Conservation (phyloP, 148 eudicot genomes). For the Amaranthus cruentus region DNA sequence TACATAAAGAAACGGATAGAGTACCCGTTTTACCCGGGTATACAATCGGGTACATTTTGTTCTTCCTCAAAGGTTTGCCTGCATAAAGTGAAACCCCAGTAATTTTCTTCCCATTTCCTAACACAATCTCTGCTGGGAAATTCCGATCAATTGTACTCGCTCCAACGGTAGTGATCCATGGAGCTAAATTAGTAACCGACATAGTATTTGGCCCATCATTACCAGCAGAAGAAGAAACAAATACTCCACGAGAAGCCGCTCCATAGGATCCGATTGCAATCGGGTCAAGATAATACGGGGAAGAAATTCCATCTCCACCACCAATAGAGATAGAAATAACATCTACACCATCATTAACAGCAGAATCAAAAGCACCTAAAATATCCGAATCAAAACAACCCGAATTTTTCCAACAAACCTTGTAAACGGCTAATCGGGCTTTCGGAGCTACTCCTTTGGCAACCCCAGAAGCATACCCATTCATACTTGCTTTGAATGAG, state of each 20-base stretch:
- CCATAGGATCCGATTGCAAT: conserved; percentile 94
- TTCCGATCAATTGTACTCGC: conserved; percentile 88
- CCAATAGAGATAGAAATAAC: conserved; percentile 90
- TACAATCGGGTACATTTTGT: conserved; percentile 53
- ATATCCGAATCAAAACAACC: conserved; percentile 97
- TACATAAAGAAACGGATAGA: conserved; percentile 71
- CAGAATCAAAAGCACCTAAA: conserved; percentile 82
- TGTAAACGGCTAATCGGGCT: conserved; percentile 76
- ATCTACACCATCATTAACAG: conserved; percentile 81
- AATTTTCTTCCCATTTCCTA: conserved; percentile 61
- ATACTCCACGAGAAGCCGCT: conserved; percentile 75
- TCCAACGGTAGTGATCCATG: conserved; percentile 92
- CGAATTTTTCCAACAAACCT: conserved; percentile 84
- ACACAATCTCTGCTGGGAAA: conserved; percentile 77
- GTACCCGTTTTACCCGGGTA: conserved; percentile 85
- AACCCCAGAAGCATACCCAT: conserved; percentile 76
- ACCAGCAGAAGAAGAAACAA: conserved; percentile 85
- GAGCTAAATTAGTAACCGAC: conserved; percentile 95
- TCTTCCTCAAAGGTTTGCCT: conserved; percentile 47
- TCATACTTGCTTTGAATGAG: conserved; percentile 65
- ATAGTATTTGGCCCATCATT: conserved; percentile 88
- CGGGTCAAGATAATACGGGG: conserved; percentile 95
- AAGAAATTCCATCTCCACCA: conserved; percentile 88
- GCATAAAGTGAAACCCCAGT: conserved; percentile 80
- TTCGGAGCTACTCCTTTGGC: conserved; percentile 98